Percentiles rank a stretch among this genome's conserved stretches.
These are phyloP conservation scores for Fallopia convolvulus DNA, from an alignment of 148 eudicot species.

Conservation along the genomic window DNA sequence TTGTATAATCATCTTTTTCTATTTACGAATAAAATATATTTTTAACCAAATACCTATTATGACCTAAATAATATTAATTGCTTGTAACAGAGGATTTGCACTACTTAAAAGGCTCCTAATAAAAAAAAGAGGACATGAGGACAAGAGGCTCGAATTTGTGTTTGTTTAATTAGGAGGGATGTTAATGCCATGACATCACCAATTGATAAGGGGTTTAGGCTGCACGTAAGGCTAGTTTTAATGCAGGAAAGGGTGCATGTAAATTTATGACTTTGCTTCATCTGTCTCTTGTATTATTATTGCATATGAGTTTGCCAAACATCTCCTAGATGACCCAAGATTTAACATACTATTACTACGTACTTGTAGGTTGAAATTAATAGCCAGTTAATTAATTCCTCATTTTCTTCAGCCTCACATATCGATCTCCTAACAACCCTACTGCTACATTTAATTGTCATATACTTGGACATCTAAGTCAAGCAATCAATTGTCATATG, in stretches of 20 bases:
- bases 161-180: neutral
- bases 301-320: neutral
- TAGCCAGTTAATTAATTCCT: no score
- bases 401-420: no score
- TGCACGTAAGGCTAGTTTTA: neutral
- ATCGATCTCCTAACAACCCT: no score
- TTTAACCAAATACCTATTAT: neutral
- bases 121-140: neutral
- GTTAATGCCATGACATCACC: neutral
- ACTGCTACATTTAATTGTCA: no score
- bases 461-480: no score
- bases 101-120: neutral
- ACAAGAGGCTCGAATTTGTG: neutral
- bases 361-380: no score
- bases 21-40: no score
- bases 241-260: neutral
- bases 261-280: neutral
- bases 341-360: no score
- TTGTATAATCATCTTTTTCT: neutral
- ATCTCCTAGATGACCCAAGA: neutral
- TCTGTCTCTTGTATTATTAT: no score
- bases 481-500: no score
- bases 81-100: neutral
- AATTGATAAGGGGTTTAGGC: no score
- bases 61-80: neutral